Base-by-base conservation (phyloP, 345 rosid genomes). In the Syzygium aromaticum region DNA sequence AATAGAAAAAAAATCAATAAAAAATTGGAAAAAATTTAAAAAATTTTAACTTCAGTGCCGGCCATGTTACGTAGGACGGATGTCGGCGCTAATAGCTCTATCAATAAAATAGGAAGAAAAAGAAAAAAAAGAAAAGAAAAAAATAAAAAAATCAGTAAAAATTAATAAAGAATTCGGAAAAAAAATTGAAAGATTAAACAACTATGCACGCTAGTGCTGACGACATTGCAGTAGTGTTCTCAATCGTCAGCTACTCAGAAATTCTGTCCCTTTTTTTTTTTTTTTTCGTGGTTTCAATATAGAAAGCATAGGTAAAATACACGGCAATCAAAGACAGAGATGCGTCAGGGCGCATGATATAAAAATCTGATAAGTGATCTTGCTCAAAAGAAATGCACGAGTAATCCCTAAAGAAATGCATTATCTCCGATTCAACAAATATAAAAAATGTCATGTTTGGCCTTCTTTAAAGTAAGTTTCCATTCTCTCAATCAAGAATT, bases 161-260 rank as follows among this genome's bases (percentile, higher is more conserved):
- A 59, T 59, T 27, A 27, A 59, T 13, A 6, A 27, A 12, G 14
- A 61, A 6, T 27, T 13, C 2, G 16, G 21, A 11, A 11, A 12
- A 23, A 25, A 11, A 5, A 2, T 27, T 25, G 4, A 56, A 5
- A 6, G 43, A 40, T 40, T 40, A 40, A 40, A 40, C 5, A 40
- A 54, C 19, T 6, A 54, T 54, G 0, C 7, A 7, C 21, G 56
- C 7, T 0, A 2, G 0, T 17, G 7, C 3, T 17, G 1, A 25
- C 0, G 2, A 4, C 10, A 40, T 40, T 12, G 52, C 52, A 51
- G 15, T 12, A 51, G 52, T 51, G 3, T 51, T 51, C 52, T 51
- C 52, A 51, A 40, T 40, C 43, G 6, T 40, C 43, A 40, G 43
- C 43, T 40, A 40, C 43, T 40, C 43, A 40, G 43, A 40, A 40